phyloP scores from a whole-genome alignment of 345 rosid genomes.

The Xanthoceras sorbifolium region DNA sequence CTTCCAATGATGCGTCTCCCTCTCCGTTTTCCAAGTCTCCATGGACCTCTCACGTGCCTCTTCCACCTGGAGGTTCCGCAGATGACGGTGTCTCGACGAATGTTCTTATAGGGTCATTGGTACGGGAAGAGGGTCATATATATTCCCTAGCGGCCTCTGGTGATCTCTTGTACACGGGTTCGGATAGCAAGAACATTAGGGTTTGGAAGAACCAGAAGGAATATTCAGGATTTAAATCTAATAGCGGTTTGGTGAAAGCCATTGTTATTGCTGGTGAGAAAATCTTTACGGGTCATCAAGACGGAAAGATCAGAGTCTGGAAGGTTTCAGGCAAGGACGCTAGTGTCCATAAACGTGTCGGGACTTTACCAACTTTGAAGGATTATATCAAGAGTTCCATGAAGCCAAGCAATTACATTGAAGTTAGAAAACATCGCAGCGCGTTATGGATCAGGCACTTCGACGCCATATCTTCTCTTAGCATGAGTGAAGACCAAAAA shows the following conservation, averaged over 20 bases:
- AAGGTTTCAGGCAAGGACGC: constrained; percentile 51
- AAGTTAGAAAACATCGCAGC: constrained; percentile 43
- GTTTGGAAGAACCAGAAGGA: constrained; percentile 86
- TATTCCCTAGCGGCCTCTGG: constrained; percentile 75
- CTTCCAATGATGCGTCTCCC: constrained; percentile 16
- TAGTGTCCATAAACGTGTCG: constrained; percentile 52
- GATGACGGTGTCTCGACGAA: constrained; percentile 35
- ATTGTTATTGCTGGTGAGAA: constrained; percentile 61
- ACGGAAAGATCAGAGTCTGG: constrained; percentile 91
- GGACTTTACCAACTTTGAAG: constrained; percentile 64
- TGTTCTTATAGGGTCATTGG: constrained; percentile 70
- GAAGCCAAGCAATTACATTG: constrained; percentile 59
- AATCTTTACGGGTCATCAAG: constrained; percentile 89
- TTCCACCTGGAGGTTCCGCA: background rate
- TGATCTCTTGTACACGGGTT: constrained; percentile 77
- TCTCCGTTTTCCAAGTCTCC: constrained; percentile 66
- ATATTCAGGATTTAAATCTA: constrained; percentile 75
- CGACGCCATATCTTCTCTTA: constrained; percentile 80
- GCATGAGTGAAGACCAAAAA: constrained; percentile 61
- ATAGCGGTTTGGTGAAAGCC: constrained; percentile 83
- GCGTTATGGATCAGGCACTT: constrained; percentile 59
- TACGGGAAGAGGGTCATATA: constrained; percentile 90
- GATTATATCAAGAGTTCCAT: constrained; percentile 63
- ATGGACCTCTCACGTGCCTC: constrained; percentile 47
- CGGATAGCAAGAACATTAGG: constrained; percentile 85